These are phyloP conservation scores for Puya raimondii DNA, from an alignment of 176 grass and related monocot species.

Conservation along the genomic window DNA sequence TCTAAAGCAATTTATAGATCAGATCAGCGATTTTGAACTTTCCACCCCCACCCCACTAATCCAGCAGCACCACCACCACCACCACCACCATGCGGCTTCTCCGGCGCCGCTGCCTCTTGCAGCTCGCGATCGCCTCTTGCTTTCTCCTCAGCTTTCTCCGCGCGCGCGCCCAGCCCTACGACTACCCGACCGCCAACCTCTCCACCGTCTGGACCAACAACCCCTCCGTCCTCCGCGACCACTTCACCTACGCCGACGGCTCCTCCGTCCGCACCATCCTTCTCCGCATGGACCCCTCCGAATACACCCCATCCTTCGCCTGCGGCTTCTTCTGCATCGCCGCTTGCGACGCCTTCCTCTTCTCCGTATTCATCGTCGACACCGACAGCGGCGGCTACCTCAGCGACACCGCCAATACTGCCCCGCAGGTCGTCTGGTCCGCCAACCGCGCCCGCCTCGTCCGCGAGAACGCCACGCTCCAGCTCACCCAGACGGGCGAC, in stretches of 20 bases:
- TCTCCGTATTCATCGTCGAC: neutral
- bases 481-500: conserved; percentile 19
- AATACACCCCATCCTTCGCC: conserved; percentile 18
- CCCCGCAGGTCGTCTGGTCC: conserved; percentile 28
- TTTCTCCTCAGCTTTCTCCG: conserved; percentile 6
- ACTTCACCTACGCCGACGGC: neutral
- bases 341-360: conserved; percentile 9
- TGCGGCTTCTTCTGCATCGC: conserved; percentile 37
- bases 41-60: too few relatives aligned
- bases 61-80: too few relatives aligned
- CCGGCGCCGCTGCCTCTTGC: too few relatives aligned
- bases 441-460: conserved; percentile 28
- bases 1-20: too few relatives aligned
- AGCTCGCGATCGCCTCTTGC: neutral
- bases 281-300: neutral
- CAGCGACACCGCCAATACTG: neutral
- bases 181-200: neutral
- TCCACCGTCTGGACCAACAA: neutral
- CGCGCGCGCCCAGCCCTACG: neutral
- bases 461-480: conserved; percentile 32
- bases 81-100: too few relatives aligned
- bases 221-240: neutral
- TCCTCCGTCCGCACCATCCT: neutral
- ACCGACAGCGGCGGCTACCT: neutral
- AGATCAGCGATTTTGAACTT: too few relatives aligned